phyloP scores from a whole-genome alignment of 164 flowering plant species.

The Magnolia changhungtana region DNA sequence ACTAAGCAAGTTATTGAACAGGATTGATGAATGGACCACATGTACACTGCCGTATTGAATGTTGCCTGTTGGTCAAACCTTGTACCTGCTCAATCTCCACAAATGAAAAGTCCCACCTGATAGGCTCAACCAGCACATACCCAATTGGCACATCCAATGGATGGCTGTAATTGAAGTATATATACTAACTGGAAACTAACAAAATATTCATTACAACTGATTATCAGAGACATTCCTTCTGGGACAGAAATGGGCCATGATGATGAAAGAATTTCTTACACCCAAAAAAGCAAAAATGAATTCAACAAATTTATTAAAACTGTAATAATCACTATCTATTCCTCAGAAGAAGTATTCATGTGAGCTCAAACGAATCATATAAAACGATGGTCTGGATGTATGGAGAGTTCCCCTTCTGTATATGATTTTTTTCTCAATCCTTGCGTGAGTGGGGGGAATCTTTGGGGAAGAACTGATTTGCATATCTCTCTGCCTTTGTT shows the following conservation, averaged over 20 bases:
- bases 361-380: background rate
- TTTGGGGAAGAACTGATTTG: conserved; percentile 41
- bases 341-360: background rate
- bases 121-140: too few relatives aligned
- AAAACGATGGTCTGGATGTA: too few relatives aligned
- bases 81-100: too few relatives aligned
- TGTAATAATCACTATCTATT: background rate
- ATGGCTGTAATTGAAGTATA: too few relatives aligned
- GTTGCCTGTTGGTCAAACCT: too few relatives aligned
- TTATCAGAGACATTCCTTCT: too few relatives aligned
- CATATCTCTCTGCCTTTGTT: conserved; percentile 48
- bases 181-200: too few relatives aligned
- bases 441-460: conserved; percentile 38
- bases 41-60: too few relatives aligned
- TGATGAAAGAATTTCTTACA: background rate
- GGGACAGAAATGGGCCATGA: background rate
- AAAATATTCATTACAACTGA: background rate
- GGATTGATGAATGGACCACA: too few relatives aligned
- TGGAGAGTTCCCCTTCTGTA: background rate
- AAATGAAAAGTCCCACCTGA: too few relatives aligned
- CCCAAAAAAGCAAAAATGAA: background rate
- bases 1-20: too few relatives aligned
- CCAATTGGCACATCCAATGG: too few relatives aligned
- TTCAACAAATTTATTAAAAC: background rate
- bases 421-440: conserved; percentile 2